Percentiles rank a stretch among this genome's conserved stretches.
Evolutionary conservation across 179 eudicot genomes (phyloP).

Genomic region (Patellifolia procumbens): DNA sequence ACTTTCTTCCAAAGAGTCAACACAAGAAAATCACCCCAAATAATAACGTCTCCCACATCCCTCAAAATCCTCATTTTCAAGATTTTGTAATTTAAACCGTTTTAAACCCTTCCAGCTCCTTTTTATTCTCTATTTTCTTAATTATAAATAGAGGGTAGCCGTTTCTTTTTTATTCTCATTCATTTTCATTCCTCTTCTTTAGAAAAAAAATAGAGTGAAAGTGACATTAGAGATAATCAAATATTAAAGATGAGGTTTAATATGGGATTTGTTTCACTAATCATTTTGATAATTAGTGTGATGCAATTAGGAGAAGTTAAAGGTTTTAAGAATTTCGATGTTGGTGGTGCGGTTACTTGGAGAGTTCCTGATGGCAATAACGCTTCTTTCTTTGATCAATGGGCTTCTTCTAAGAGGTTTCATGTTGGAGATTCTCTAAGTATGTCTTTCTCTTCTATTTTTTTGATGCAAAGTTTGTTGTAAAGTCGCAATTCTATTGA

Average conservation of each 20-base stretch:
- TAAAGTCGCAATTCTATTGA: neutral
- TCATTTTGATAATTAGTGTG: neutral
- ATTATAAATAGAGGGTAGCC: neutral
- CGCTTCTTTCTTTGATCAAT: slow-evolving; percentile 34
- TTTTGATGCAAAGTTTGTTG: neutral
- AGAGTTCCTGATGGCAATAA: slow-evolving; percentile 41
- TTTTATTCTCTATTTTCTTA: neutral
- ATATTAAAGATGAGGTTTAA: neutral
- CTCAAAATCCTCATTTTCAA: slow-evolving; percentile 16
- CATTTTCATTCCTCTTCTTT: no score
- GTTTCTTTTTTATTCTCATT: neutral
- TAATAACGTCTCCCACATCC: slow-evolving; percentile 28
- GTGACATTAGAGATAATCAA: neutral
- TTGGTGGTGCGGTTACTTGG: slow-evolving; percentile 60
- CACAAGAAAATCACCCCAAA: neutral
- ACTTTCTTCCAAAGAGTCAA: slow-evolving; percentile 24
- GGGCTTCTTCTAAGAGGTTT: slow-evolving; percentile 48
- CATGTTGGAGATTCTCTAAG: slow-evolving; percentile 59
- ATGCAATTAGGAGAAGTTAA: slow-evolving; percentile 7
- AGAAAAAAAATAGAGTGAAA: neutral
- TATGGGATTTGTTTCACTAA: neutral
- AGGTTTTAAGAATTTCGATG: slow-evolving; percentile 38
- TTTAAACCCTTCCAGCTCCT: neutral
- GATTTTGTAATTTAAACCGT: slow-evolving; percentile 18
- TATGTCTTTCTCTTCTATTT: slow-evolving; percentile 28